phyloP scores from a whole-genome alignment of 257 asterid genomes.

The Solanum chiquidenum region DNA sequence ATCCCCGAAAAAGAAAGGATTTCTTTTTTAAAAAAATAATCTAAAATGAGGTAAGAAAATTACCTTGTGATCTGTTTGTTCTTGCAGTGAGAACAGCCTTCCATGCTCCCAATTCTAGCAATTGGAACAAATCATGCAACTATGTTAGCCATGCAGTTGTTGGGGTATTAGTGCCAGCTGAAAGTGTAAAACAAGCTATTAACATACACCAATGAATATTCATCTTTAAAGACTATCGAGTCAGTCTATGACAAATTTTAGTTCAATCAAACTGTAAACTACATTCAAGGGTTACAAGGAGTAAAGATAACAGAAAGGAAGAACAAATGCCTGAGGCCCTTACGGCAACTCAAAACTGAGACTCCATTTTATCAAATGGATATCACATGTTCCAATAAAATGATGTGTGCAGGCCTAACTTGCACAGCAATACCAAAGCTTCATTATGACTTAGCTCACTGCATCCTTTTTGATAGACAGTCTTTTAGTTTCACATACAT shows the following conservation, averaged over 20 bases:
- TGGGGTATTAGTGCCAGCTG: neutral
- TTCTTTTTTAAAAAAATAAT: neutral
- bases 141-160: neutral
- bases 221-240: neutral
- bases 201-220: neutral
- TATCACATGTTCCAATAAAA: neutral
- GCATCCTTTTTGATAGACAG: neutral
- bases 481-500: neutral
- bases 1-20: neutral
- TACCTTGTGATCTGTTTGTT: slow-evolving; percentile 86
- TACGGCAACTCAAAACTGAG: neutral
- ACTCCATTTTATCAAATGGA: neutral
- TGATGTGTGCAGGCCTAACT: neutral
- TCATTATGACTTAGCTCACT: neutral
- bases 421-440: neutral
- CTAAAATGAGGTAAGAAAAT: neutral
- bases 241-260: neutral
- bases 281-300: neutral
- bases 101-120: slow-evolving; percentile 70
- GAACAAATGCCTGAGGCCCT: neutral
- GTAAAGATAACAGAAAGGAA: neutral
- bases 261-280: neutral
- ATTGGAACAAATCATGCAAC: slow-evolving; percentile 4
- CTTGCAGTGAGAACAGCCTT: slow-evolving; percentile 81
- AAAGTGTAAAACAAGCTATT: neutral